A percentile compares a stretch with the other conserved stretches of the same genome.
Evolutionary conservation across 2,329 filamentous ascomycete genomes (phyloP).

Genomic region (Dactylellina parvicollis): DNA sequence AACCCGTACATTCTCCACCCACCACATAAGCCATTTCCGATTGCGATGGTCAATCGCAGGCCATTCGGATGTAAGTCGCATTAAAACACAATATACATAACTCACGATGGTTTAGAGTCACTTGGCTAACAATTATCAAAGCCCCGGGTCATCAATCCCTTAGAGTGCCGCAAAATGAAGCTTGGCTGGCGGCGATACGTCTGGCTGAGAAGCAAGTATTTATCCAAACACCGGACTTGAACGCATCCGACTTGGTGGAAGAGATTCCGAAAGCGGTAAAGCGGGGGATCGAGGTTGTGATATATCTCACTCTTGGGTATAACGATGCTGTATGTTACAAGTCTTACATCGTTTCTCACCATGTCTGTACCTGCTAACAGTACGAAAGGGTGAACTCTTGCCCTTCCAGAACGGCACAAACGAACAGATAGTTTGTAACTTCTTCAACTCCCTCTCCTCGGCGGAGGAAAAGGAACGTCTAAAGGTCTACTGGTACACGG

Average conservation of each 20-base stretch:
- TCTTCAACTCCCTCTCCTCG: slow-evolving; percentile 68
- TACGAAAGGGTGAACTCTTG: slow-evolving; percentile 73
- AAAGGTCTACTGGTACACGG: slow-evolving; percentile 76
- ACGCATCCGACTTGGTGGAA: slow-evolving; percentile 73
- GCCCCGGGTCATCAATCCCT: slow-evolving; percentile 46
- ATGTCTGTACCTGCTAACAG: slow-evolving; percentile 6
- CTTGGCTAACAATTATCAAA: slow-evolving; percentile 64
- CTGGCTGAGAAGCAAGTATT: slow-evolving; percentile 74
- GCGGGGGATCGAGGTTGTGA: slow-evolving; percentile 73
- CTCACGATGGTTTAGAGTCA: slow-evolving; percentile 60
- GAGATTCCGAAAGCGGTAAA: slow-evolving; percentile 73
- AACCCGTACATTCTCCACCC: slow-evolving; percentile 72
- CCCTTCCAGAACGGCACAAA: slow-evolving; percentile 80
- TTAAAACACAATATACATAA: slow-evolving; percentile 61
- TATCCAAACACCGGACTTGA: slow-evolving; percentile 81
- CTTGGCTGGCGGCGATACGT: slow-evolving; percentile 75
- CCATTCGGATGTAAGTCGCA: slow-evolving; percentile 63
- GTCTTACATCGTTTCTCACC: not conserved
- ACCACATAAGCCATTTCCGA: slow-evolving; percentile 70
- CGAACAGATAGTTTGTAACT: slow-evolving; percentile 72
- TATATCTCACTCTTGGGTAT: slow-evolving; percentile 80
- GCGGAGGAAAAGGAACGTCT: slow-evolving; percentile 65
- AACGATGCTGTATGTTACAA: slow-evolving; percentile 71
- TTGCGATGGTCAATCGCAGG: slow-evolving; percentile 75
- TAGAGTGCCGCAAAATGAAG: slow-evolving; percentile 74